Percentiles rank a stretch among this genome's conserved stretches.
Conservation (phyloP, 2,329 filamentous ascomycete species). For the Epichloe gansuensis region DNA sequence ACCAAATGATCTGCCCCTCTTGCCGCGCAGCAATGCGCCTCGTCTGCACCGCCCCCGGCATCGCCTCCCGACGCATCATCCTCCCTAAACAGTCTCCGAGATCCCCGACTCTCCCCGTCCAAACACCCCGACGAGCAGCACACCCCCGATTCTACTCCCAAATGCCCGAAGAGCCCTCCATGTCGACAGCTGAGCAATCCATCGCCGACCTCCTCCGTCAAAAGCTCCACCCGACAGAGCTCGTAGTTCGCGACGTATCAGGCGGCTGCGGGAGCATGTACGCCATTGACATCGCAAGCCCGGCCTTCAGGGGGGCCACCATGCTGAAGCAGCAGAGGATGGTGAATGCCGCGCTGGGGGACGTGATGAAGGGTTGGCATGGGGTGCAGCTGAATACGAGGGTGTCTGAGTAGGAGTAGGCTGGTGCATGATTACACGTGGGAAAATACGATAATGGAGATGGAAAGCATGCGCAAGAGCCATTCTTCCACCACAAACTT, state of each 20-base stretch:
- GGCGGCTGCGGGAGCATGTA: conserved; percentile 85
- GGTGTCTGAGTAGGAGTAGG: conserved; percentile 18
- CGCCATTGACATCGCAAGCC: conserved; percentile 62
- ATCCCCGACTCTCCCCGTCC: no score
- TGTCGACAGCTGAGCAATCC: conserved; percentile 40
- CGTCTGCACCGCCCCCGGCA: no score
- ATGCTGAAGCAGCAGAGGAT: conserved; percentile 74
- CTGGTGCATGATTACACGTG: neutral
- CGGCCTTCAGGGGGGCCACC: conserved; percentile 54
- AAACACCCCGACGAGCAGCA: neutral
- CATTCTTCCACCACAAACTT: no score
- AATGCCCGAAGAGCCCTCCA: conserved; percentile 10
- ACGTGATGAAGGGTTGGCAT: conserved; percentile 71
- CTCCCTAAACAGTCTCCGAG: neutral
- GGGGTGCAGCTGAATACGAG: conserved; percentile 69
- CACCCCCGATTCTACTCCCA: neutral
- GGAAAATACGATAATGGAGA: neutral
- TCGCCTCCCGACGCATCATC: no score
- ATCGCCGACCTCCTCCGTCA: conserved; percentile 42
- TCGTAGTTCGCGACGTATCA: conserved; percentile 64
- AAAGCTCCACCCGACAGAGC: conserved; percentile 36
- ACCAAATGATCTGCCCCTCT: no score
- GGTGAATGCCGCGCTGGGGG: conserved; percentile 61
- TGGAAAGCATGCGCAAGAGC: no score
- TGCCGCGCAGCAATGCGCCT: no score